Conservation (phyloP, 2,329 filamentous ascomycete species). For the Myotisia sp. region DNA sequence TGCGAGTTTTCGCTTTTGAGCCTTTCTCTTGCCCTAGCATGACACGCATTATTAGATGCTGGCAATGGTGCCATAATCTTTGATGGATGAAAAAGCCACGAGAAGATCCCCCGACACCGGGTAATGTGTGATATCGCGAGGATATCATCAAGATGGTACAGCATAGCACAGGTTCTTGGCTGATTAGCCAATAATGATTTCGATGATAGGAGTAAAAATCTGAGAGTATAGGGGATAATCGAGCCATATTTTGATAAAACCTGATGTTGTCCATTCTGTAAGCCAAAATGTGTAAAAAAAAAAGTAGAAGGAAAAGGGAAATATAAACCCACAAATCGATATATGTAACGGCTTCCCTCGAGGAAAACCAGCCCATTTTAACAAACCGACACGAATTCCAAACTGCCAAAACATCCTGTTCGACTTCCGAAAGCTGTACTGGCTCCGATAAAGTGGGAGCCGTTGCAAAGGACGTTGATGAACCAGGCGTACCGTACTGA, state of each 20-base stretch:
- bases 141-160: conserved; percentile 42
- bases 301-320: conserved; percentile 2
- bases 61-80: conserved; percentile 41
- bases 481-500: conserved; percentile 22
- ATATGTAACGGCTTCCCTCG: conserved; percentile 40
- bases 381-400: conserved; percentile 41
- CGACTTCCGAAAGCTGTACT: conserved; percentile 18
- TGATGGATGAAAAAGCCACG: conserved; percentile 41
- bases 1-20: conserved; percentile 36
- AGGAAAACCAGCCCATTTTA: conserved; percentile 43
- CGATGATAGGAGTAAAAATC: conserved; percentile 37
- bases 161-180: conserved; percentile 39
- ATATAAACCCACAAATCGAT: conserved; percentile 32
- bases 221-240: conserved; percentile 37
- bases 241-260: conserved; percentile 39
- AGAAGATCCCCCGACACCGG: conserved; percentile 31
- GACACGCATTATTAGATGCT: conserved; percentile 39
- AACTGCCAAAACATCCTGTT: conserved; percentile 27
- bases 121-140: conserved; percentile 36
- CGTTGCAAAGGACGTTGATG: conserved; percentile 10
- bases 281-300: conserved; percentile 1
- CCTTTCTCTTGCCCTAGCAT: conserved; percentile 41
- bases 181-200: conserved; percentile 36
- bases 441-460: conserved; percentile 16
- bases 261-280: no score